These are phyloP conservation scores for Buxus sempervirens DNA, from an alignment of 164 flowering plant genomes.

Conservation along the genomic window DNA sequence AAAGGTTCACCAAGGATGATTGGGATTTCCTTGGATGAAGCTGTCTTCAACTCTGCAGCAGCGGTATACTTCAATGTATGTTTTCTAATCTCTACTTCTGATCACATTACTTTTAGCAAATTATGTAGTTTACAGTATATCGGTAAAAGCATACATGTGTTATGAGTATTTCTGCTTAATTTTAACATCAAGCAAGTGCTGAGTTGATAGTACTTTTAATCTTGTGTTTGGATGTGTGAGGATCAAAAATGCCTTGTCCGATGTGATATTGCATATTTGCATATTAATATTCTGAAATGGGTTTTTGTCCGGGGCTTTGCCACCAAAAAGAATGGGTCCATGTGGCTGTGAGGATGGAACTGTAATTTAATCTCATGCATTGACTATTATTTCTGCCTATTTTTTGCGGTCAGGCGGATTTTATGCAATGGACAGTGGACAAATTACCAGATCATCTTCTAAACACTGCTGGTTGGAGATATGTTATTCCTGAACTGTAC, in stretches of 20 bases:
- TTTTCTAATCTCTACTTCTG: slow-evolving; percentile 1
- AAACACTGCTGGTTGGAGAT: slow-evolving; percentile 93
- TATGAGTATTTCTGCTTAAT: neutral
- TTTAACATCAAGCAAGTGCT: neutral
- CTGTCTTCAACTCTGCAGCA: slow-evolving; percentile 68
- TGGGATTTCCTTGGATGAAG: slow-evolving; percentile 67
- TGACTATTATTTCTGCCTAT: neutral
- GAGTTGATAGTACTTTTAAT: neutral
- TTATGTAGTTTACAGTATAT: neutral
- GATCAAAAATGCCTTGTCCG: neutral
- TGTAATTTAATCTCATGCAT: neutral
- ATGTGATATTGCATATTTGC: neutral
- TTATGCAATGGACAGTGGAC: slow-evolving; percentile 82
- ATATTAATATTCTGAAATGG: neutral
- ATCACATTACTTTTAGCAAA: neutral
- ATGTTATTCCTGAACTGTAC: slow-evolving; percentile 81
- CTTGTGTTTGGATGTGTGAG: neutral
- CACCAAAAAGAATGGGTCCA: neutral
- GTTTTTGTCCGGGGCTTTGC: neutral
- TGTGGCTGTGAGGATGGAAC: neutral
- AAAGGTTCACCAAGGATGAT: slow-evolving; percentile 56
- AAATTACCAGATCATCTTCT: slow-evolving; percentile 76
- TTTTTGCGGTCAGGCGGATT: slow-evolving; percentile 47
- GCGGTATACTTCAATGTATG: slow-evolving; percentile 60
- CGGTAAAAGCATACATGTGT: neutral